Evolutionary conservation across 257 asterid species (phyloP).

Genomic region (Striga asiatica): DNA sequence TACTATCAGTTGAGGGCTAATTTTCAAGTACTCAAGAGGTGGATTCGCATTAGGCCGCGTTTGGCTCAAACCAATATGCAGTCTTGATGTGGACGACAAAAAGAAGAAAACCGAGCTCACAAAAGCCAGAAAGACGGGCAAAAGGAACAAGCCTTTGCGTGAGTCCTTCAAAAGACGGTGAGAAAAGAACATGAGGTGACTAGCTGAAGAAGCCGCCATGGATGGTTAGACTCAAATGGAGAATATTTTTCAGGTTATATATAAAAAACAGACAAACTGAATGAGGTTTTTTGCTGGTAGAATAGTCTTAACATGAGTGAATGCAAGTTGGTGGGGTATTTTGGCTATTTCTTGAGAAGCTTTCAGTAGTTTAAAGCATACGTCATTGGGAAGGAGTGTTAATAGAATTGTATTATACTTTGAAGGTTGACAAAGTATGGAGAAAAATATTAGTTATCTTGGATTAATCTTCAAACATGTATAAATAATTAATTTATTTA

Average conservation of each 20-base stretch:
- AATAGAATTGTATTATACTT: no score
- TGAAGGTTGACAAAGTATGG: no score
- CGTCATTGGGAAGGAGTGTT: no score
- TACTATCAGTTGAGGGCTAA: not conserved
- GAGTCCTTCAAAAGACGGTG: conserved; percentile 5
- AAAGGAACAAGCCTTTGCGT: conserved; percentile 14
- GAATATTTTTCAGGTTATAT: not conserved
- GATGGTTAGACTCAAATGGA: not conserved
- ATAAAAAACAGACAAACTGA: not conserved
- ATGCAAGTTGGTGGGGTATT: not conserved
- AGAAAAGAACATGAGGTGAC: not conserved
- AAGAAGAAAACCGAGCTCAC: conserved; percentile 21
- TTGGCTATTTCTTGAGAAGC: not conserved
- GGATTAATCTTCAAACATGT: no score
- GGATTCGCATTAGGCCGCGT: conserved; percentile 12
- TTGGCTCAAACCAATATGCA: conserved; percentile 14
- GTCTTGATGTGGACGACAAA: conserved; percentile 19
- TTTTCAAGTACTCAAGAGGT: conserved; percentile 1
- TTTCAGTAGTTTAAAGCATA: not conserved
- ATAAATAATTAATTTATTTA: no score
- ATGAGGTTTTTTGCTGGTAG: not conserved
- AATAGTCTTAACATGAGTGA: not conserved
- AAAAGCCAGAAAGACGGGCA: conserved; percentile 26
- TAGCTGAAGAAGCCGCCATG: conserved; percentile 8
- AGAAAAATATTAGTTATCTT: no score